Evolutionary conservation across 495 filamentous ascomycete species (phyloP), one percentile per base, ranked within the genome.

Genomic region (Neurospora sp.): DNA sequence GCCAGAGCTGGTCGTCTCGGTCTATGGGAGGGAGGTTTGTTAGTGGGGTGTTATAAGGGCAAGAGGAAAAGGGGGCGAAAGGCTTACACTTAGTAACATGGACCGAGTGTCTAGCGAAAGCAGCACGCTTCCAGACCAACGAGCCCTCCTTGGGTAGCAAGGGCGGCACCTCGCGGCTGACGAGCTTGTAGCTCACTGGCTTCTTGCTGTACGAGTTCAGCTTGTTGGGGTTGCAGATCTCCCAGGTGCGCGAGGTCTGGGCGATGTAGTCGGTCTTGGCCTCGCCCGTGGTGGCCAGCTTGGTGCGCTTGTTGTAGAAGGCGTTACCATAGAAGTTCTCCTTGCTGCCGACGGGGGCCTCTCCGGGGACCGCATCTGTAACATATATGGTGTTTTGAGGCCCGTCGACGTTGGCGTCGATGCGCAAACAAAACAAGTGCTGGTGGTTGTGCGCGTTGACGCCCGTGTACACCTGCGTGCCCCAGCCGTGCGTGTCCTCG

Each of bases 241-340:
- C 94, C 94, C 94, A 98, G 1, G 94, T 95, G 40, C 94, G 88
- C 69, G 89, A 89, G 3, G 92, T 93, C 69, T 81, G 84, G 70
- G 92, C 92, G 79, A 97, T 86, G 76, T 98, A 98, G 79, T 97
- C 92, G 43, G 90, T 90, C 82, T 89, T 89, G 4, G 90, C 86
- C 77, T 93, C 89, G n/a, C 83, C 84, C 3, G 92, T 88, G 0
- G 89, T 97, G 34, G 84, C 88, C 78, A 92, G 92, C 82, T 92
- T 93, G 70, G 92, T 96, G 82, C 92, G 93, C 80, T 92, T 89
- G n/a, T 92, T 92, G 79, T 92, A 94, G 82, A 97, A 97, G n/a
- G 91, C 94, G 80, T 97, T 97, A 43, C 95, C 95, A 80, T 96
- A 95, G 72, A 86, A 90, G 84, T 98, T 97, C 82, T 96, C 93